Conservation (phyloP, 768 basidiomycete genomes). For the Tephrocybe rancida region DNA sequence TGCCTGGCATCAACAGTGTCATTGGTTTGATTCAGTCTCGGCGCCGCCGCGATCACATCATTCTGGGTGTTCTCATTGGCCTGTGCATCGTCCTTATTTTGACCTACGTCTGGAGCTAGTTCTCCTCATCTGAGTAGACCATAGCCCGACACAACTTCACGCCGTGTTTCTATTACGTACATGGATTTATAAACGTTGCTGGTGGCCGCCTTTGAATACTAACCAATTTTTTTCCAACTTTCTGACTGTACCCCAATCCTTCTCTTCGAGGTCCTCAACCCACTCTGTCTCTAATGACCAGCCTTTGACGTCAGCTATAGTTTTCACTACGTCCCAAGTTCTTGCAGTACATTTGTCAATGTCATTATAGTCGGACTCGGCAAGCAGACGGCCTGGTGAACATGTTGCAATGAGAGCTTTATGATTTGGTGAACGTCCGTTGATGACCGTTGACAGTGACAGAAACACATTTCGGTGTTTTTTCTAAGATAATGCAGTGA, state of each 20-base stretch:
- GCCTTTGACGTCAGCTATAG: conserved; percentile 73
- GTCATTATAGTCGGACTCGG: conserved; percentile 85
- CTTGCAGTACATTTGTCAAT: conserved; percentile 56
- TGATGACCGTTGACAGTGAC: conserved; percentile 87
- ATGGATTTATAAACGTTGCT: conserved; percentile 28
- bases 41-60: conserved; percentile 85
- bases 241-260: conserved; percentile 65
- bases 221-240: conserved; percentile 75
- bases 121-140: not conserved
- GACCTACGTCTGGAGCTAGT: conserved; percentile 47
- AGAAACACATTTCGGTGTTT: conserved; percentile 78
- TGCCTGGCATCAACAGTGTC: conserved; percentile 94
- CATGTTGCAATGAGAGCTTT: conserved; percentile 65
- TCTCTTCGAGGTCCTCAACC: conserved; percentile 36
- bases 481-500: conserved; percentile 45
- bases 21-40: conserved; percentile 92
- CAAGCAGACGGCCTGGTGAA: conserved; percentile 68
- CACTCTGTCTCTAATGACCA: conserved; percentile 75
- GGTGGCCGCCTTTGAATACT: conserved; percentile 52
- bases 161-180: not conserved
- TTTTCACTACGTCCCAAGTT: conserved; percentile 78
- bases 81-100: conserved; percentile 66
- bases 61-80: conserved; percentile 89
- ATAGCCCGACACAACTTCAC: not conserved
- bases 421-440: conserved; percentile 68